phyloP scores from a whole-genome alignment of 169 alveolate genomes.

The Plasmodium coatneyi region DNA sequence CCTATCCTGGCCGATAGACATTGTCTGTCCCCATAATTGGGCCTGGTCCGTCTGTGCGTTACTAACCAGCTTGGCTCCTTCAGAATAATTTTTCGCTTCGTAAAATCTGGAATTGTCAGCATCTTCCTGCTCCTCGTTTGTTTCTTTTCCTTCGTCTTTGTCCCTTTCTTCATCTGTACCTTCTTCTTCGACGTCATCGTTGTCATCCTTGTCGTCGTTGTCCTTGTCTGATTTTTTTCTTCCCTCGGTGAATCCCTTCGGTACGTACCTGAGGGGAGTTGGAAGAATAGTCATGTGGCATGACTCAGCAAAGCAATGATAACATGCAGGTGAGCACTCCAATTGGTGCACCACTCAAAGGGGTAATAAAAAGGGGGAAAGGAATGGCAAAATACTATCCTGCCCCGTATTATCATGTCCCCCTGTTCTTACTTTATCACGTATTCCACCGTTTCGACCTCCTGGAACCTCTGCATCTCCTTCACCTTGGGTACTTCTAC shows the following conservation, averaged over 20 bases:
- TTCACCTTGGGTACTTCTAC: slow-evolving; percentile 85
- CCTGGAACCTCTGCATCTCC: slow-evolving; percentile 83
- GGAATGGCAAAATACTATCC: neutral
- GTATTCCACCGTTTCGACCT: slow-evolving; percentile 83
- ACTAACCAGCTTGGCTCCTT: slow-evolving; percentile 33
- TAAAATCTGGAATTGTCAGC: neutral
- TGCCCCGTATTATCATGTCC: neutral
- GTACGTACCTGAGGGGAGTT: slow-evolving; percentile 77
- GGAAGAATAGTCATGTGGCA: neutral
- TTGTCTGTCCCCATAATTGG: neutral
- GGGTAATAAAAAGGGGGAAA: neutral
- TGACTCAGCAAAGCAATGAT: neutral
- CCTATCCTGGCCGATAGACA: slow-evolving; percentile 3
- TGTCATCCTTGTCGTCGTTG: neutral
- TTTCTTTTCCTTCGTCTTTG: neutral
- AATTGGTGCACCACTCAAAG: neutral
- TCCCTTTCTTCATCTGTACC: neutral
- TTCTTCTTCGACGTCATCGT: neutral
- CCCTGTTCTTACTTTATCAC: slow-evolving; percentile 75
- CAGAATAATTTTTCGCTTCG: neutral
- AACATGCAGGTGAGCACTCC: neutral
- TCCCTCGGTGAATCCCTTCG: slow-evolving; percentile 59
- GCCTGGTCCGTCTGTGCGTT: neutral
- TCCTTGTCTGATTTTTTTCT: neutral
- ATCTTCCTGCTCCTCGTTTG: neutral